Conservation (phyloP, 2,329 filamentous ascomycete genomes). For the Coniochaeta sp. region DNA sequence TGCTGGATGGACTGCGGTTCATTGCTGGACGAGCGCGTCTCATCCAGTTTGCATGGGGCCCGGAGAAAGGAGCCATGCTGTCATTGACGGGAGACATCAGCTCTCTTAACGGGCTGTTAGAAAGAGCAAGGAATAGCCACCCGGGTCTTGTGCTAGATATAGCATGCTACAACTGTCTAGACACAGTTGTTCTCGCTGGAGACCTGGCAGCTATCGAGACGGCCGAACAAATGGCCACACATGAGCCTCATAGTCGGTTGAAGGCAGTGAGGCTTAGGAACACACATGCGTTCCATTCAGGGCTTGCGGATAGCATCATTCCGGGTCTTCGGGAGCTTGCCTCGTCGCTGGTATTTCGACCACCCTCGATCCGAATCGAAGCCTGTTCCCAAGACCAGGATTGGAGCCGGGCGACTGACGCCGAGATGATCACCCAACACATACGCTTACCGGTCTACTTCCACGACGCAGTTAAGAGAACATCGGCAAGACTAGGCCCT, state of each 20-base stretch:
- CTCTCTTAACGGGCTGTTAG: constrained; percentile 16
- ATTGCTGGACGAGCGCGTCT: constrained; percentile 21
- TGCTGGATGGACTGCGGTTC: constrained; percentile 23
- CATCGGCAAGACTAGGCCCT: constrained; percentile 20
- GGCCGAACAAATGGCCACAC: constrained; percentile 8
- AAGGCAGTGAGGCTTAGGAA: constrained; percentile 32
- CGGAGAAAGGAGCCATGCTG: constrained; percentile 31
- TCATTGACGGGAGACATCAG: constrained; percentile 24
- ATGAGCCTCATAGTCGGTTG: constrained; percentile 5
- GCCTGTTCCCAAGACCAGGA: constrained; percentile 6
- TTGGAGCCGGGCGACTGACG: background rate
- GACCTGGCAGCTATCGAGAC: constrained; percentile 22
- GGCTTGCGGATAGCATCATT: constrained; percentile 28
- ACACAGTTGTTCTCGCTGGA: constrained; percentile 34
- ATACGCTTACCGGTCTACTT: constrained; percentile 37
- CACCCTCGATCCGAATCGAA: constrained; percentile 25
- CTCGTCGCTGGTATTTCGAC: constrained; percentile 20
- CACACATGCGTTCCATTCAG: constrained; percentile 40
- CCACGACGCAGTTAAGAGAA: constrained; percentile 28
- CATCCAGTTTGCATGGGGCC: constrained; percentile 24
- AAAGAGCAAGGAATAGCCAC: constrained; percentile 1
- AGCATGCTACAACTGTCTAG: constrained; percentile 40
- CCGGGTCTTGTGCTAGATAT: constrained; percentile 18
- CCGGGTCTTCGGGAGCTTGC: constrained; percentile 18
- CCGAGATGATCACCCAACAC: constrained; percentile 24